These are phyloP conservation scores for Zelonia costaricensis DNA, from an alignment of 208 protist genomes.

Conservation along the genomic window DNA sequence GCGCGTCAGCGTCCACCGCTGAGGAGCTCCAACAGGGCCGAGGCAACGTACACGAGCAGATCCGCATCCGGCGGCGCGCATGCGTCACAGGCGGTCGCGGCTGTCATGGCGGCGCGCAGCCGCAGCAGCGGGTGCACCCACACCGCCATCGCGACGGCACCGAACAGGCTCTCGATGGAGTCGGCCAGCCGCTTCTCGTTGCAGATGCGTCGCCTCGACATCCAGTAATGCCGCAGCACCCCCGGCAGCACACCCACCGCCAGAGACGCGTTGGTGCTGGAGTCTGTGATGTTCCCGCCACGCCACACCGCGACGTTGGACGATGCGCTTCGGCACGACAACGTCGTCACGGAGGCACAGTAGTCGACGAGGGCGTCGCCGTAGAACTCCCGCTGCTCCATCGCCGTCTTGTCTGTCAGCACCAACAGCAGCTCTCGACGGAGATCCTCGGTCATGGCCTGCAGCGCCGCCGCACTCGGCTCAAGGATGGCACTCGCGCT, in stretches of 20 bases:
- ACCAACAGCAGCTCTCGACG: constrained; percentile 29
- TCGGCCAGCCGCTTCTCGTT: constrained; percentile 49
- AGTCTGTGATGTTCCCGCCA: constrained; percentile 23
- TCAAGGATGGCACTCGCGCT: not conserved
- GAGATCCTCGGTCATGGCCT: constrained; percentile 11
- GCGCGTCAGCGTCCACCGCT: no score
- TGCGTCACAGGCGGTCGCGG: not conserved
- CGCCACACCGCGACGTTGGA: constrained; percentile 22
- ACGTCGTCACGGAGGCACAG: constrained; percentile 15
- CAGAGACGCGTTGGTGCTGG: constrained; percentile 22
- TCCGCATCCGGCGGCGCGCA: constrained; percentile 7
- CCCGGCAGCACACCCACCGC: constrained; percentile 26
- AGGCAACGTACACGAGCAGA: constrained; percentile 19
- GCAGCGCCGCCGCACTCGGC: not conserved
- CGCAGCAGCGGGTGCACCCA: constrained; percentile 40
- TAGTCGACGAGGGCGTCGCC: constrained; percentile 59
- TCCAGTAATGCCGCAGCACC: constrained; percentile 27
- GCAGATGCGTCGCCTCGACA: constrained; percentile 18
- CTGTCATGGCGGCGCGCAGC: not conserved
- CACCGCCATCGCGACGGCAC: constrained; percentile 41
- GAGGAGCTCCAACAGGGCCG: constrained; percentile 27
- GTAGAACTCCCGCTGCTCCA: constrained; percentile 47
- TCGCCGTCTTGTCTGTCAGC: constrained; percentile 21
- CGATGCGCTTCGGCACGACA: constrained; percentile 17
- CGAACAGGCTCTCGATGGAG: constrained; percentile 54